Conservation (phyloP, 1,284 basidiomycete genomes). For the Cystobasidiaceae sp. region DNA sequence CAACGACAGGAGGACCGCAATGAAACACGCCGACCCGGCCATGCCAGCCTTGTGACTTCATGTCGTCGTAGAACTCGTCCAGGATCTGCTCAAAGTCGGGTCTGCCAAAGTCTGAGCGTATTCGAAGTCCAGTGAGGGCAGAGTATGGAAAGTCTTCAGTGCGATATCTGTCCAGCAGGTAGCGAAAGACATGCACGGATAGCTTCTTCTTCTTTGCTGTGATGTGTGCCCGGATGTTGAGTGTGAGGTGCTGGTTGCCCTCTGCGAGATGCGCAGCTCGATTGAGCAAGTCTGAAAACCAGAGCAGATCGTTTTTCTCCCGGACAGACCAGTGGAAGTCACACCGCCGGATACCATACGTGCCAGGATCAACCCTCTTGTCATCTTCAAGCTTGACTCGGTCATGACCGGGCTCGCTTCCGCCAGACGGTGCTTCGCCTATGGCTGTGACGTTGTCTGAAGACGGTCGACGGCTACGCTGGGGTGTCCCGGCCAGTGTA, state of each 20-base stretch:
- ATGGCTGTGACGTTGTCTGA: too few species aligned
- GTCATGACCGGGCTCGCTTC: too few species aligned
- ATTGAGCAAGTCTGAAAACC: conserved; percentile 29
- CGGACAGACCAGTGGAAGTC: conserved; percentile 30
- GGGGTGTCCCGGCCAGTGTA: background rate
- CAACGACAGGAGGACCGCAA: conserved; percentile 21
- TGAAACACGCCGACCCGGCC: conserved; percentile 22
- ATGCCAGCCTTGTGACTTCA: conserved; percentile 24
- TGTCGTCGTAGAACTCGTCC: conserved; percentile 20
- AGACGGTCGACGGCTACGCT: too few species aligned
- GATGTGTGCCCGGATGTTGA: conserved; percentile 22
- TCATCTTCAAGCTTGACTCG: too few species aligned
- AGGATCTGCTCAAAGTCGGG: conserved; percentile 20
- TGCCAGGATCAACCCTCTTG: conserved; percentile 2
- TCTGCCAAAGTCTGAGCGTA: conserved; percentile 10
- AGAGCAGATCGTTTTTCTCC: conserved; percentile 27
- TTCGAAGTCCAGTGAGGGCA: conserved; percentile 7
- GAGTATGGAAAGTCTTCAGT: conserved; percentile 26
- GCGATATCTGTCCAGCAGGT: conserved; percentile 24
- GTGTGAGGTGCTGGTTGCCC: conserved; percentile 7
- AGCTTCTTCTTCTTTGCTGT: conserved; percentile 24
- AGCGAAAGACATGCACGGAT: conserved; percentile 22
- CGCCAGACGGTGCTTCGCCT: too few species aligned
- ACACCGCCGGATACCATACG: background rate
- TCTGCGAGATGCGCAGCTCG: conserved; percentile 16